These are phyloP conservation scores for Globisporangium spinosum DNA, from an alignment of 352 stramenopile species.

Conservation along the genomic window DNA sequence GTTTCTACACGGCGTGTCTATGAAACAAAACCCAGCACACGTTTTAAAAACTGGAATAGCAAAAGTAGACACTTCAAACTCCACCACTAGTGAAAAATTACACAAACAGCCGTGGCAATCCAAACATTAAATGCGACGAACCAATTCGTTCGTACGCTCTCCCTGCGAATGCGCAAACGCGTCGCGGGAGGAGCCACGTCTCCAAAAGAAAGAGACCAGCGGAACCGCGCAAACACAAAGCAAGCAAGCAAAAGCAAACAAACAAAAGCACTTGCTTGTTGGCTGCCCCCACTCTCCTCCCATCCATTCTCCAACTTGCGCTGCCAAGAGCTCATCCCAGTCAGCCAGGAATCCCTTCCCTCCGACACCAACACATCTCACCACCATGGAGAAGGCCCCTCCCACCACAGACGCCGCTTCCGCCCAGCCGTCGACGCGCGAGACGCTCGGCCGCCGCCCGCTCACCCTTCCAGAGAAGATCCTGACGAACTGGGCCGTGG, in stretches of 20 bases:
- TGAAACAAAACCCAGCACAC: neutral
- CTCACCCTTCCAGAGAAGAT: conserved; percentile 60
- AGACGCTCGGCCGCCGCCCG: conserved; percentile 33
- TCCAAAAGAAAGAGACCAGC: conserved; percentile 5
- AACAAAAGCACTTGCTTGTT: neutral
- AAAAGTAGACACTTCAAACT: neutral
- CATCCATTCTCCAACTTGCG: conserved; percentile 17
- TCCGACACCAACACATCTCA: neutral
- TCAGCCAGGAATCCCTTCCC: neutral
- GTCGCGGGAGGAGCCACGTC: neutral
- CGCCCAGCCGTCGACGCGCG: conserved; percentile 5
- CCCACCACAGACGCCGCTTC: conserved; percentile 5
- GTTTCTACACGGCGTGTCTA: neutral
- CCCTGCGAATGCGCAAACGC: neutral
- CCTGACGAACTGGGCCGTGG: conserved; percentile 69
- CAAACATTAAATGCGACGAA: conserved; percentile 1
- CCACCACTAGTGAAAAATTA: neutral
- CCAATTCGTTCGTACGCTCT: neutral
- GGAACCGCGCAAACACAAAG: neutral
- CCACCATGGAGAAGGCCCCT: conserved; percentile 14
- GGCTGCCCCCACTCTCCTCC: neutral
- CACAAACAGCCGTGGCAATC: neutral
- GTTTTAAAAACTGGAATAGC: neutral
- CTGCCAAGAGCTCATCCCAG: conserved; percentile 1
- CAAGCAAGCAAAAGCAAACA: neutral